Evolutionary conservation across 148 eudicot species (phyloP).

Genomic region (Dysphania ambrosioides): DNA sequence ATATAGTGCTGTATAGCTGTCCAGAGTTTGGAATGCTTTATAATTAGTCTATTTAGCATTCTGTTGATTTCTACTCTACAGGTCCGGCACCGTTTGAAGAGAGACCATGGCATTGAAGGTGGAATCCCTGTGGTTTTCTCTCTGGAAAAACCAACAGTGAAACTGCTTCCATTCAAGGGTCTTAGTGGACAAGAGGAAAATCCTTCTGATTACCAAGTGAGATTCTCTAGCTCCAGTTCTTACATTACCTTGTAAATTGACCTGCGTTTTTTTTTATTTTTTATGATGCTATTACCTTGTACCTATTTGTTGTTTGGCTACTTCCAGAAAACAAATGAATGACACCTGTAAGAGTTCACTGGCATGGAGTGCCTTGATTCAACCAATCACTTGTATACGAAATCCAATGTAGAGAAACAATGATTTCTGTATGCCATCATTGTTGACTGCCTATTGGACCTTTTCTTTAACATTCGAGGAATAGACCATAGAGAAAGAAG

Average conservation of each 20-base stretch:
- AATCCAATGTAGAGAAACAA: not conserved
- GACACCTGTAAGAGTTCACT: no score
- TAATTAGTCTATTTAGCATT: constrained; percentile 1
- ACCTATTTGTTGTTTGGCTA: no score
- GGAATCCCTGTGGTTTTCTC: constrained; percentile 98
- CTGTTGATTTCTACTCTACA: constrained; percentile 32
- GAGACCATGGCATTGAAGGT: constrained; percentile 93
- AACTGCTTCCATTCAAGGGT: constrained; percentile 92
- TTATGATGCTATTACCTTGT: not conserved
- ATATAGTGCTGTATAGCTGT: not conserved
- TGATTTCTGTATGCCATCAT: not conserved
- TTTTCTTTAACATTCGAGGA: not conserved
- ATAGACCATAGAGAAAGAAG: not conserved
- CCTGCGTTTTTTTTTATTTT: no score
- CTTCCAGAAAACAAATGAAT: no score
- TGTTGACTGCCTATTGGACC: no score
- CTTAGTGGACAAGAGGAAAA: constrained; percentile 85
- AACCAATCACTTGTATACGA: not conserved
- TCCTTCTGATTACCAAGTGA: constrained; percentile 95
- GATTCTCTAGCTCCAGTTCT: constrained; percentile 17
- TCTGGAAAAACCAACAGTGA: constrained; percentile 92
- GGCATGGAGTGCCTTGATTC: no score
- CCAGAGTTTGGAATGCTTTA: not conserved
- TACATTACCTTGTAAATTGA: constrained; percentile 2
- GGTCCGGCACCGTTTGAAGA: constrained; percentile 86